These are phyloP conservation scores for Porpolomopsis calyptriformis DNA, from an alignment of 768 basidiomycete genomes.

Conservation along the genomic window DNA sequence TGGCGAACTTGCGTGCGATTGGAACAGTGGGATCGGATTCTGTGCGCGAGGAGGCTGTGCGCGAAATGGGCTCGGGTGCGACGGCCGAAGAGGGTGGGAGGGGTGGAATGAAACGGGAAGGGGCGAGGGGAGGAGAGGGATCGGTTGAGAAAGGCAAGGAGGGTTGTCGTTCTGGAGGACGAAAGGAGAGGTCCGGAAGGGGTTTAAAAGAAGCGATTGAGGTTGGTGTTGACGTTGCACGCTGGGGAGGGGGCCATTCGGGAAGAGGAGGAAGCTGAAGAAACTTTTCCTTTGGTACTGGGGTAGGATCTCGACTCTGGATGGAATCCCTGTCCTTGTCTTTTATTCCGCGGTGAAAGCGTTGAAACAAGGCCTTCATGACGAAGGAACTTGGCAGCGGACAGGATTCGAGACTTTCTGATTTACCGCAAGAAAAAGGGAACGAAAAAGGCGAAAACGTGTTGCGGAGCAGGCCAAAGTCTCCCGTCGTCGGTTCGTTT, in stretches of 20 bases:
- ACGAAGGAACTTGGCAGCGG: conserved; percentile 3
- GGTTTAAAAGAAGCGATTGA: conserved; percentile 54
- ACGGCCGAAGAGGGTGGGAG: conserved; percentile 19
- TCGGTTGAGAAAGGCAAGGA: conserved; percentile 19
- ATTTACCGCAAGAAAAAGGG: too few species aligned
- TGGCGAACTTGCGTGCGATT: conserved; percentile 28
- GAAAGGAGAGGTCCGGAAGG: conserved; percentile 47
- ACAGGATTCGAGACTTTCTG: too few species aligned
- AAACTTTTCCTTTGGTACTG: conserved; percentile 47
- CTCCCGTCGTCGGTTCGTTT: too few species aligned
- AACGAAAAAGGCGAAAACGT: too few species aligned
- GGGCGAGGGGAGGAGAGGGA: conserved; percentile 19
- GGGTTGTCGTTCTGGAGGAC: conserved; percentile 13
- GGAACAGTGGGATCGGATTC: conserved; percentile 22
- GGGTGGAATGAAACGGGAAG: conserved; percentile 21
- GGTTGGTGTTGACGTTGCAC: conserved; percentile 32
- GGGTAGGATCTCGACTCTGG: conserved; percentile 5
- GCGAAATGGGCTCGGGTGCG: conserved; percentile 4
- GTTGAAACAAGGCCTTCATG: conserved; percentile 76
- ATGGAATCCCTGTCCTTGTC: conserved; percentile 45
- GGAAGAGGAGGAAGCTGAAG: conserved; percentile 61
- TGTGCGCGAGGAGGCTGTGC: conserved; percentile 14
- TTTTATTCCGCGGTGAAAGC: conserved; percentile 58
- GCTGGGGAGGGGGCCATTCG: conserved; percentile 51
- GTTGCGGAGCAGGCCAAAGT: too few species aligned